Conservation (phyloP, 2,329 filamentous ascomycete genomes). For the Pseudogymnoascus sp. region DNA sequence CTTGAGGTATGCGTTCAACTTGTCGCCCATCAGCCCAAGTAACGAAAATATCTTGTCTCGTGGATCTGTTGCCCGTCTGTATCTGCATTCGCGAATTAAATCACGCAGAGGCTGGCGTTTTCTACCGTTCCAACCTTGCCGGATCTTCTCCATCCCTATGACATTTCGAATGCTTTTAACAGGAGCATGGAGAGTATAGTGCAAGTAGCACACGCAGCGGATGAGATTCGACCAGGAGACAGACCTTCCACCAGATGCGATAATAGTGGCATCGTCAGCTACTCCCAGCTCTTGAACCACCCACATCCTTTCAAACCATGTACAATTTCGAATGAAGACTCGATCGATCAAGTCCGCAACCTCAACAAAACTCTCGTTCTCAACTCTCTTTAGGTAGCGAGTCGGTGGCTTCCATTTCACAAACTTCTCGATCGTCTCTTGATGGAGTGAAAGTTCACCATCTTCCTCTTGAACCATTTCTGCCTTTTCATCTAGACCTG, state of each 20-base stretch:
- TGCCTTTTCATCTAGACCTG: too few species aligned
- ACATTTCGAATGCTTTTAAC: not conserved
- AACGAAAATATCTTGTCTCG: conserved; percentile 17
- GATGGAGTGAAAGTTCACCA: too few species aligned
- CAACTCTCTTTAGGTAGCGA: too few species aligned
- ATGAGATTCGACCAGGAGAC: conserved; percentile 20
- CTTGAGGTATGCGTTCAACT: not conserved
- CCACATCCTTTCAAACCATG: conserved; percentile 34
- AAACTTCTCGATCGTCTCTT: too few species aligned
- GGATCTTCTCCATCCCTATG: conserved; percentile 2
- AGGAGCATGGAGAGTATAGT: conserved; percentile 1
- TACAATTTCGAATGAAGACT: not conserved
- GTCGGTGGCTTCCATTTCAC: too few species aligned
- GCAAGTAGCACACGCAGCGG: conserved; percentile 5
- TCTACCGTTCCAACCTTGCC: not conserved
- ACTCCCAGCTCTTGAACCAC: conserved; percentile 32
- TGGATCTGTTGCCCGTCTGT: conserved; percentile 12
- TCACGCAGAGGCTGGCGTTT: conserved; percentile 10
- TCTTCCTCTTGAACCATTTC: too few species aligned
- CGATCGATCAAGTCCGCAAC: too few species aligned
- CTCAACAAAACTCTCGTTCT: too few species aligned
- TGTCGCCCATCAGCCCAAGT: conserved; percentile 14
- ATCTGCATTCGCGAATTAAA: conserved; percentile 11
- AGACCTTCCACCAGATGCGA: conserved; percentile 10
- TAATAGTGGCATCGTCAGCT: too few species aligned